Percentiles rank a stretch among this genome's conserved stretches.
phyloP scores from a whole-genome alignment of 768 basidiomycete species.

The Cystofilobasidium ferigula region DNA sequence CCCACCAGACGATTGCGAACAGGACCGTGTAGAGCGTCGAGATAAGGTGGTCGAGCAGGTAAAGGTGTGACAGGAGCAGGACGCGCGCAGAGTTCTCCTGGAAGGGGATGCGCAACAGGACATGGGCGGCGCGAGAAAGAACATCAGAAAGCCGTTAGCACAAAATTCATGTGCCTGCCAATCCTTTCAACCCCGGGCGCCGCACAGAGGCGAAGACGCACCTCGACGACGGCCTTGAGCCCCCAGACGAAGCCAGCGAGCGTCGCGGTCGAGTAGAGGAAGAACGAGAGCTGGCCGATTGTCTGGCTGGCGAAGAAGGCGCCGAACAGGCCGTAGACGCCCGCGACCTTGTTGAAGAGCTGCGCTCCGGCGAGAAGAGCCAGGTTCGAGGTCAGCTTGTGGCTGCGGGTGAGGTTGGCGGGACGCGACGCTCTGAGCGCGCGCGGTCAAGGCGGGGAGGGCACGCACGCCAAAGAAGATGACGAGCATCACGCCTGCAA shows the following conservation, averaged over 20 bases:
- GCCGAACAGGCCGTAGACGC: constrained; percentile 89
- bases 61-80: constrained; percentile 81
- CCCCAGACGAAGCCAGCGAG: constrained; percentile 78
- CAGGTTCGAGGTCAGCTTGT: neutral
- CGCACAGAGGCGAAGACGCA: constrained; percentile 41
- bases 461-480: constrained; percentile 73
- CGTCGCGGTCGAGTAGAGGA: constrained; percentile 79
- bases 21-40: constrained; percentile 84
- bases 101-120: too few species aligned
- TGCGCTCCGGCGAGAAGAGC: constrained; percentile 6
- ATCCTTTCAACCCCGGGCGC: neutral
- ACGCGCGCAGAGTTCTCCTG: constrained; percentile 82
- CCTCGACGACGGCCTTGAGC: constrained; percentile 69
- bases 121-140: too few species aligned
- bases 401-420: neutral
- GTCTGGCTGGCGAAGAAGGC: constrained; percentile 72
- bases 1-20: constrained; percentile 84
- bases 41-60: constrained; percentile 80
- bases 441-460: neutral
- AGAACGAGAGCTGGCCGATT: constrained; percentile 82
- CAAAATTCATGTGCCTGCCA: too few species aligned
- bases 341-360: constrained; percentile 87
- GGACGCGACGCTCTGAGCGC: constrained; percentile 3
- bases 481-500: constrained; percentile 62
- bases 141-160: too few species aligned